Evolutionary conservation across 2,329 filamentous ascomycete species (phyloP).

Genomic region (Aspergillus hortae): DNA sequence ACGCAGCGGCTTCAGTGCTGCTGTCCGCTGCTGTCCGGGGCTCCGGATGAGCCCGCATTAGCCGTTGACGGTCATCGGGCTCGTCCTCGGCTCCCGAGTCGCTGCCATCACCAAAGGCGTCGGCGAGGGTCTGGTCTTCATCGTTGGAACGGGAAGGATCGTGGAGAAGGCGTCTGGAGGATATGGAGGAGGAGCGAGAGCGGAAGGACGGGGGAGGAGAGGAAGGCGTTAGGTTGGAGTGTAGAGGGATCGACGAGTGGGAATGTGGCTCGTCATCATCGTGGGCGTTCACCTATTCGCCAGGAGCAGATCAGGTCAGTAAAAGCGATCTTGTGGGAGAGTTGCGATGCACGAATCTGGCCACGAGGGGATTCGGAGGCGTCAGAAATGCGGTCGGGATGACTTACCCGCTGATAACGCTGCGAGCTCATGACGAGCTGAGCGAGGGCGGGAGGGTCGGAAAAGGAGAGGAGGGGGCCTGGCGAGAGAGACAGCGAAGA

Average conservation of each 20-base stretch:
- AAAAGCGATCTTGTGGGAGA: not conserved
- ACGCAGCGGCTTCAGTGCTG: slow-evolving; percentile 18
- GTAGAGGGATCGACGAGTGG: slow-evolving; percentile 28
- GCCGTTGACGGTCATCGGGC: slow-evolving; percentile 75
- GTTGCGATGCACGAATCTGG: not conserved
- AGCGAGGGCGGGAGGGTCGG: slow-evolving; percentile 22
- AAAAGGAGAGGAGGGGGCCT: slow-evolving; percentile 17
- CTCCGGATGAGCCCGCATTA: slow-evolving; percentile 66
- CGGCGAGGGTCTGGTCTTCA: slow-evolving; percentile 78
- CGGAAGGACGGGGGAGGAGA: slow-evolving; percentile 73
- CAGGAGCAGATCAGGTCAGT: not conserved
- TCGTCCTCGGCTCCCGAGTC: slow-evolving; percentile 67
- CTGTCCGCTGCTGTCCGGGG: slow-evolving; percentile 27
- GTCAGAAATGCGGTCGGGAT: not conserved
- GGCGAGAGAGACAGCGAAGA: slow-evolving; percentile 8
- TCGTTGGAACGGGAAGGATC: slow-evolving; percentile 50
- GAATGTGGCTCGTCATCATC: slow-evolving; percentile 39
- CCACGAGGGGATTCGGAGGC: too few relatives aligned
- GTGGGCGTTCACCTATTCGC: slow-evolving; percentile 40
- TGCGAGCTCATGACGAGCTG: slow-evolving; percentile 48
- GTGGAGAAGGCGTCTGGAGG: slow-evolving; percentile 51
- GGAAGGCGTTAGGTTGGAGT: slow-evolving; percentile 29
- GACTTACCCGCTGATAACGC: slow-evolving; percentile 46
- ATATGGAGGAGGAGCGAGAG: slow-evolving; percentile 71
- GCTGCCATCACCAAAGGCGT: slow-evolving; percentile 84